Base-by-base conservation (phyloP, 176 grass and related monocot species). In the Lolium multiflorum region DNA sequence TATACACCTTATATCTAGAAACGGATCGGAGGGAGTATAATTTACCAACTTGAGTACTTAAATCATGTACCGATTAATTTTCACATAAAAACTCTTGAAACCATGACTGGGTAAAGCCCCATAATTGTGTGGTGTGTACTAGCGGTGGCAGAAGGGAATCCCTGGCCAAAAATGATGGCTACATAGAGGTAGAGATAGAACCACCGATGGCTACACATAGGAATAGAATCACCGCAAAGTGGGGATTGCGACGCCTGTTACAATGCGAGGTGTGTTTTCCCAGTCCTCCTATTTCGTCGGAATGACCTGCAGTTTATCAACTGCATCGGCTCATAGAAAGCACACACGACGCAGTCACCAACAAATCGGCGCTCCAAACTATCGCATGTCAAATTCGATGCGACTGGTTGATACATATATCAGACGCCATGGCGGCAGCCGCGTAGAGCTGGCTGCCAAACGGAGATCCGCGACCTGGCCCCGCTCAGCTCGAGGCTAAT, bases 371-470 rank as follows among this genome's bases (percentile, higher is more conserved):
- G 4, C 9, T 2, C 35, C 17, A n/a, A 37, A 44, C n/a, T 9
- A 58, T 58, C 17, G 17, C 38, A 71, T 9, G 37, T 76, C 28
- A 5, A 18, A 43, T 56, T 31, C 28, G 28, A 31, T 31, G 28
- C 51, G 14, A 6, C 39, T 69, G 16, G 8, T 31, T 31, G 26
- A 77, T 35, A 16, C 0, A 24, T 49, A 51, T 51, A 22, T 10
- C 2, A 14, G 47, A 48, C 21, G 12, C 21, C n/a, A 74, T 21
- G 12, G 71, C 21, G 9, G 48, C 47, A 20, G 49, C 22, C 48
- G 26, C 31, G 74, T 12, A 56, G 74, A 76, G 74, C 74, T 55
- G 74, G 74, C 46, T 26, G 74, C 50, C 74, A 77, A 56, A 31
- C 26, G 17, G 15, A 18, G 48, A 71, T 75, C 43, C 11, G 47